Conservation (phyloP, 192 early-diverging fungal genomes). For the Backusella psychrophila region DNA sequence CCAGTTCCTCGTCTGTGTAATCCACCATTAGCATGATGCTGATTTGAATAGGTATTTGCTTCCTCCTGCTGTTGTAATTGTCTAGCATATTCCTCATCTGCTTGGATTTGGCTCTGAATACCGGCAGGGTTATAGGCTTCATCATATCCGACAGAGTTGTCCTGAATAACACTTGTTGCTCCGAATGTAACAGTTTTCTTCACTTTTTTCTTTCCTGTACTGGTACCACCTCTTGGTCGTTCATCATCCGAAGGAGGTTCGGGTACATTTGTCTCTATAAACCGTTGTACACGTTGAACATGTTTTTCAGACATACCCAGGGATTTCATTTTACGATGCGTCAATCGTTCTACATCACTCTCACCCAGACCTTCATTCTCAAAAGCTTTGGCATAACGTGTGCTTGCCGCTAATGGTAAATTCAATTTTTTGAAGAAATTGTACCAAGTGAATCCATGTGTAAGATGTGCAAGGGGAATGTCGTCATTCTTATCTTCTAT, state of each 20-base stretch:
- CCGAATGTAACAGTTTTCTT: slow-evolving; percentile 37
- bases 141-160: slow-evolving; percentile 29
- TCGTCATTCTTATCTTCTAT: slow-evolving; percentile 27
- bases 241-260: slow-evolving; percentile 45
- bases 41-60: slow-evolving; percentile 19
- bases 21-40: not conserved
- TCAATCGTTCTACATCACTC: slow-evolving; percentile 71
- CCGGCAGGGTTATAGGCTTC: slow-evolving; percentile 13
- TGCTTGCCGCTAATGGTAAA: slow-evolving; percentile 65
- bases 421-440: slow-evolving; percentile 85
- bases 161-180: slow-evolving; percentile 24
- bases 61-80: slow-evolving; percentile 80
- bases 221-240: not conserved
- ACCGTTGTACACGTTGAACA: slow-evolving; percentile 72
- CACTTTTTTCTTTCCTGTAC: slow-evolving; percentile 30
- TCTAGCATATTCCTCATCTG: slow-evolving; percentile 85
- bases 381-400: slow-evolving; percentile 82
- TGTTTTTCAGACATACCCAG: slow-evolving; percentile 87
- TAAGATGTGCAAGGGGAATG: slow-evolving; percentile 30
- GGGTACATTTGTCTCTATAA: slow-evolving; percentile 49
- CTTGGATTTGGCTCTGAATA: slow-evolving; percentile 58
- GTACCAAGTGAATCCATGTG: slow-evolving; percentile 64
- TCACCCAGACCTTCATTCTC: slow-evolving; percentile 79
- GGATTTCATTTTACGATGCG: slow-evolving; percentile 65
- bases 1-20: slow-evolving; percentile 30